Evolutionary conservation across 2,329 filamentous ascomycete species (phyloP), one percentile per base, ranked within the genome.

Genomic region (Thelonectria blattea): DNA sequence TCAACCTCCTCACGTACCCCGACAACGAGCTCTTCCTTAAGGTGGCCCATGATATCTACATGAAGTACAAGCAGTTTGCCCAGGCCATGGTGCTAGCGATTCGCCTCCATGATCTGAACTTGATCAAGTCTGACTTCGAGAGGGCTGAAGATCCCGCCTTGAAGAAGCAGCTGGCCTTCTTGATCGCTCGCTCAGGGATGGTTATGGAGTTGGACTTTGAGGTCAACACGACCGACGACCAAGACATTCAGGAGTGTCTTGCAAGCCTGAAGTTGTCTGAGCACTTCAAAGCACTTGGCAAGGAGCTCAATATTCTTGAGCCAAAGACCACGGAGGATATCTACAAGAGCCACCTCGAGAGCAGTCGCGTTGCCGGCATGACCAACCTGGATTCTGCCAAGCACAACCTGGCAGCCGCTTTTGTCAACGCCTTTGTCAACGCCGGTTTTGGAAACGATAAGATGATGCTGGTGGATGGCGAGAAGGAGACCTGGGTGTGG

Each of bases 311-410:
- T 77, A 94, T 99, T 53, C 82, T 98, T 43, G 95, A 99, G 65
- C 95, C 95, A 37, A 98, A 97, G 81, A 91, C 92, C 45, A 96
- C 94, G 0, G 95, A 99, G 74, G 96, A 99, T 72, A 99, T 99
- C 71, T 99, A 99, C 85, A 99, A 99, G 83, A 97, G 93, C 73
- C 95, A 99, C 77, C 85, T 99, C 5, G 95, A 99, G 79, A 98
- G 91, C 80, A 96, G 90, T 71, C 88, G 96, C 63, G 95, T 96
- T 54, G 92, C 92, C 22, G 93, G 93, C 37, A 86, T 97, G 79
- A 97, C 94, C 11, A 97, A 97, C 74, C 87, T 96, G 48, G 95
- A 99, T 74, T 99, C 95, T 10, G 93, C 94, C 30, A 87, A 93
- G 70, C 94, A 99, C 81, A 99, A 99, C 72, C 84, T 99, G 62